phyloP scores from a whole-genome alignment of 2,329 filamentous ascomycete genomes.

The Corinectria fuckeliana region DNA sequence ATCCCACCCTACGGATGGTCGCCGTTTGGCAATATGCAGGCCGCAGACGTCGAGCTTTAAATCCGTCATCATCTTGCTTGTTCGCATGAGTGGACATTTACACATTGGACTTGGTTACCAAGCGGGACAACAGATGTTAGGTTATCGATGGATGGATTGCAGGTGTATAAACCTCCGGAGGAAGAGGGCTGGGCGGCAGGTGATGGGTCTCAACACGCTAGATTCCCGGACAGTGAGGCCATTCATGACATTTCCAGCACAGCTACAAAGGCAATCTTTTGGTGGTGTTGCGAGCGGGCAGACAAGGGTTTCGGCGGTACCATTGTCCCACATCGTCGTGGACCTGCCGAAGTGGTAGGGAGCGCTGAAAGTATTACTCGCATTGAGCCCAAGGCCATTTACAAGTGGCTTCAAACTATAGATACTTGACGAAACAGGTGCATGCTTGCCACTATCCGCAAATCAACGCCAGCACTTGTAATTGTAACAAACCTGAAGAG shows the following conservation, averaged over 20 bases:
- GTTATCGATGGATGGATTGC: neutral
- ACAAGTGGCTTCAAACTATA: too few species aligned
- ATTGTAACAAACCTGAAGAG: too few species aligned
- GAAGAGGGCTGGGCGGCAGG: too few species aligned
- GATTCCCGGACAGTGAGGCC: too few species aligned
- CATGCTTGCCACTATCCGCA: too few species aligned
- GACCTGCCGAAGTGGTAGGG: neutral
- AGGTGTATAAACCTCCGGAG: too few species aligned
- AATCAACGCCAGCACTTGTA: too few species aligned
- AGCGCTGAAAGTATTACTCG: neutral
- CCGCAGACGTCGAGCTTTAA: slow-evolving; percentile 5
- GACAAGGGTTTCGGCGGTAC: slow-evolving; percentile 1
- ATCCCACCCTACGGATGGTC: too few species aligned
- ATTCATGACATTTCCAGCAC: too few species aligned
- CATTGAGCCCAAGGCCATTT: neutral
- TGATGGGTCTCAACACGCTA: too few species aligned
- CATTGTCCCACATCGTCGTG: slow-evolving; percentile 2
- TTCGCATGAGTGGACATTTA: slow-evolving; percentile 8
- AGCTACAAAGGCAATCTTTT: too few species aligned
- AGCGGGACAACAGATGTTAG: neutral
- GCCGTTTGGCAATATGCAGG: neutral
- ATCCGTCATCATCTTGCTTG: slow-evolving; percentile 8
- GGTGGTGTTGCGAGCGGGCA: neutral
- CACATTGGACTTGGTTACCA: slow-evolving; percentile 7
- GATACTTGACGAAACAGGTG: too few species aligned